Base-by-base conservation (phyloP, 1,139 yeast species). In the Candida mesenterica region DNA sequence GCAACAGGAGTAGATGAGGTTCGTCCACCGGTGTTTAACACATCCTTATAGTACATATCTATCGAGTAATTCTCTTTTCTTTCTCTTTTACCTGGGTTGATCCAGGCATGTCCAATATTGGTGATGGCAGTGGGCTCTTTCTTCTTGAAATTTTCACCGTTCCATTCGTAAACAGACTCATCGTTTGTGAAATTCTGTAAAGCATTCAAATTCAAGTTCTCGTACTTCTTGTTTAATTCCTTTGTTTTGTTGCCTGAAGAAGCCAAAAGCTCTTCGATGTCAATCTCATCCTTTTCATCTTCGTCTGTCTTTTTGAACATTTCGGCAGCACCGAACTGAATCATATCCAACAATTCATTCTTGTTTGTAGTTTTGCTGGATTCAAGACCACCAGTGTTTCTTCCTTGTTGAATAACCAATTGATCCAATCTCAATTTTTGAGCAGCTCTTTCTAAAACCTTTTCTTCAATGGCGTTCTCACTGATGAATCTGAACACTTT, bases 81-180 rank as follows among this genome's bases (percentile, higher is more conserved):
- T 57, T 83, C 92, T 62, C 94, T 74, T 52, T 82, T 83, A 2
- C 86, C 75, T 2, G 90, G 89, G 43, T 82, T 78, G 41, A 83
- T 78, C 87, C 87, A 82, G 8, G 68, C 76, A 44, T 69, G 75
- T 15, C 72, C 74, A 38, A 70, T 59, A 39, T 58, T 61, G 18
- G 65, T 49, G 31, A 64, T 57, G 15, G 68, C 65, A 27, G 71
- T 56, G 31, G 65, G 61, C 25, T 71, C 72, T 46, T 80, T 81
- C 66, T 82, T 83, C 57, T 82, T 82, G 62, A 83, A 84, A 51
- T 82, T 83, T 44, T 82, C 80, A 32, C 95, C 95, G 56, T 84
- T 82, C 95, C 95, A 84, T 58, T 84, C 92, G 56, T 84, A 84
- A 5, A 86, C 89, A 2, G 89, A 81, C 39, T 68, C 76, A 31